Percentiles rank a stretch among this genome's conserved stretches.
Evolutionary conservation across 169 alveolate genomes (phyloP).

Genomic region (Blepharisma undulans): DNA sequence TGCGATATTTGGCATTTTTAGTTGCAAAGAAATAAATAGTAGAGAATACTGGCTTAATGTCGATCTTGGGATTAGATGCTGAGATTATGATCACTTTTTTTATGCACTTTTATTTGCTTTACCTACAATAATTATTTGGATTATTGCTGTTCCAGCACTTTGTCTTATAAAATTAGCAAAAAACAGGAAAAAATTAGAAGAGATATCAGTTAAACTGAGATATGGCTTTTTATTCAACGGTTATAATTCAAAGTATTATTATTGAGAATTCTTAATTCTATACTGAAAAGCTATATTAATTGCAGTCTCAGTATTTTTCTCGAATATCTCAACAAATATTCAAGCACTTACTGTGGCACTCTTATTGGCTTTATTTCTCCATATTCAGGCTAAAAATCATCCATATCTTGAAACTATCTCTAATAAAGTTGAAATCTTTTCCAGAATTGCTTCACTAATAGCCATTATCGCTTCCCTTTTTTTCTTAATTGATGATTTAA

Average conservation of each 20-base stretch:
- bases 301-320: slow-evolving; percentile 40
- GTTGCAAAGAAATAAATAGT: slow-evolving; percentile 16
- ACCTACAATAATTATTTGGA: slow-evolving; percentile 56
- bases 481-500: too few species aligned
- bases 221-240: slow-evolving; percentile 57
- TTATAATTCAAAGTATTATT: slow-evolving; percentile 39
- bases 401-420: not conserved
- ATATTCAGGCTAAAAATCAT: not conserved
- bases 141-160: slow-evolving; percentile 52
- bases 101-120: slow-evolving; percentile 37
- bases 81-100: slow-evolving; percentile 24
- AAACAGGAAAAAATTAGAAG: slow-evolving; percentile 32
- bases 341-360: not conserved
- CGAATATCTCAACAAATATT: not conserved
- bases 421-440: not conserved
- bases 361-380: not conserved
- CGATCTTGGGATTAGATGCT: slow-evolving; percentile 35
- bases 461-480: not conserved
- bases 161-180: slow-evolving; percentile 12
- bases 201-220: not conserved
- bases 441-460: not conserved
- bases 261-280: slow-evolving; percentile 60
- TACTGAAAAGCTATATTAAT: slow-evolving; percentile 45
- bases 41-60: slow-evolving; percentile 40
- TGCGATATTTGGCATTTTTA: not conserved